Evolutionary conservation across 257 asterid genomes (phyloP).

Genomic region (Ligustrum vulgare): DNA sequence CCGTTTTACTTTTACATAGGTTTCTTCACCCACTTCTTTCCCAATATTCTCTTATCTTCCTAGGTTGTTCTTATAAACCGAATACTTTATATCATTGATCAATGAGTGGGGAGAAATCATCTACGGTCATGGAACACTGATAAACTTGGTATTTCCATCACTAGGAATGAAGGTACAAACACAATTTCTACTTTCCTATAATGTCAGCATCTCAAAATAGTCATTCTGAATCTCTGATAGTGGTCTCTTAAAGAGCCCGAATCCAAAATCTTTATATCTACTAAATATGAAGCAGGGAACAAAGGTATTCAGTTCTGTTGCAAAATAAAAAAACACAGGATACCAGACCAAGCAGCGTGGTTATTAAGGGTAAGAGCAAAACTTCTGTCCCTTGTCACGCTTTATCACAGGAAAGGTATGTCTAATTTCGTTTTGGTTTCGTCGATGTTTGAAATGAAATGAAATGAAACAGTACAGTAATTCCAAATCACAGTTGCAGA

Average conservation of each 20-base stretch:
- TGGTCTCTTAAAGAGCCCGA: not conserved
- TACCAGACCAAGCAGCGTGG: conserved; percentile 86
- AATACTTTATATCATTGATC: conserved; percentile 21
- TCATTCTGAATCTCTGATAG: not conserved
- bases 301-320: conserved; percentile 31
- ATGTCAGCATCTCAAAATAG: not conserved
- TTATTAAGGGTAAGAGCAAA: conserved; percentile 59
- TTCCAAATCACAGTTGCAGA: conserved; percentile 88
- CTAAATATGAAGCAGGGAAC: conserved; percentile 31
- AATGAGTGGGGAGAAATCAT: conserved; percentile 29
- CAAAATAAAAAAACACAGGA: conserved; percentile 46
- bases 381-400: not conserved
- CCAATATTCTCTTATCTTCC: not conserved
- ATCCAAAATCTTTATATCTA: not conserved
- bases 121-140: conserved; percentile 35
- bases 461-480: conserved; percentile 65
- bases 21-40: conserved; percentile 24
- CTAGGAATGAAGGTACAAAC: conserved; percentile 37
- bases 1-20: not conserved
- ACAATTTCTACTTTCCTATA: not conserved
- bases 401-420: not conserved
- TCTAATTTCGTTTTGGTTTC: not conserved
- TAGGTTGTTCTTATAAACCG: not conserved
- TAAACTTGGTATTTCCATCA: conserved; percentile 22
- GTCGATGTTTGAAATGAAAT: conserved; percentile 21